Conservation (phyloP, 129 eudicot species). For the Flaveria brownii region DNA sequence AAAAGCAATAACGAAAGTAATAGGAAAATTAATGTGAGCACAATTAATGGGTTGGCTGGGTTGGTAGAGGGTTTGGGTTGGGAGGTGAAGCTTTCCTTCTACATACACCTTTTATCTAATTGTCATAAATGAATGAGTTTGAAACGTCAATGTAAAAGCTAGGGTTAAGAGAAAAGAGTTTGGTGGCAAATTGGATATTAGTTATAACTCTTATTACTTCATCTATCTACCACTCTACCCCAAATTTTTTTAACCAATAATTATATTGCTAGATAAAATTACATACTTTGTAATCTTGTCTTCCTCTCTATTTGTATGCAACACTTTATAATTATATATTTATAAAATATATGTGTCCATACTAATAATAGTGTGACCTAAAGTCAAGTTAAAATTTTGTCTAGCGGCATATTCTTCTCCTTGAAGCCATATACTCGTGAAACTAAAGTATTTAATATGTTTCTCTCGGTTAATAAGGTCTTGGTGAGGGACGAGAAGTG, state of each 20-base stretch:
- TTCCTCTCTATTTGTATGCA: no score
- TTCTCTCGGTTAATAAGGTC: no score
- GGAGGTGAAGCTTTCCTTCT: conserved; percentile 21
- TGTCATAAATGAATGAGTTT: conserved; percentile 41
- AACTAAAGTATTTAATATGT: no score
- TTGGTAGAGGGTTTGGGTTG: neutral
- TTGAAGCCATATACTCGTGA: no score
- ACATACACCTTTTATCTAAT: neutral
- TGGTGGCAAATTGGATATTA: conserved; percentile 33
- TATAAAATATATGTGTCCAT: no score
- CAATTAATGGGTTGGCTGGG: conserved; percentile 33
- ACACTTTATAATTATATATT: no score
- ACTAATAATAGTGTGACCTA: no score
- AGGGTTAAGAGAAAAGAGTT: conserved; percentile 27
- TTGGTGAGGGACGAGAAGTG: no score
- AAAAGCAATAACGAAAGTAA: neutral
- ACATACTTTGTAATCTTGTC: neutral
- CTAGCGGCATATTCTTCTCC: no score
- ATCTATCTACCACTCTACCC: conserved; percentile 32
- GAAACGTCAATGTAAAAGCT: conserved; percentile 23
- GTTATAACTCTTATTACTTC: conserved; percentile 35
- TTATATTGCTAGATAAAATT: neutral
- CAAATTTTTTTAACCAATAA: neutral
- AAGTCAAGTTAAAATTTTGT: no score
- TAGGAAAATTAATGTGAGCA: conserved; percentile 22